These are phyloP conservation scores for Haplosporangium sp. DNA, from an alignment of 371 early-diverging fungal genomes.

Conservation along the genomic window DNA sequence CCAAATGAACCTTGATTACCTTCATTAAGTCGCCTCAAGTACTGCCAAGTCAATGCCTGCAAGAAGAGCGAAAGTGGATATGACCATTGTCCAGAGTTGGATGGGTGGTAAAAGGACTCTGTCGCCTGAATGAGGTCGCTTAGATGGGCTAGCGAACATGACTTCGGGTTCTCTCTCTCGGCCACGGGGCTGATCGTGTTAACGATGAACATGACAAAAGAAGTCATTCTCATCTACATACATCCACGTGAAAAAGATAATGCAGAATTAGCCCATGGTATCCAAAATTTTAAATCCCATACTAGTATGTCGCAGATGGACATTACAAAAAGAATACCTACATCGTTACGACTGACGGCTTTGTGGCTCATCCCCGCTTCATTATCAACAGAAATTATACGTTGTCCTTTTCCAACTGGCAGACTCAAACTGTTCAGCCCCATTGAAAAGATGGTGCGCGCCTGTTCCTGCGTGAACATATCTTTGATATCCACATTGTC, in stretches of 20 bases:
- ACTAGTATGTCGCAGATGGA: neutral
- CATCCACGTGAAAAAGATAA: too few species aligned
- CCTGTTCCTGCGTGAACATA: conserved; percentile 75
- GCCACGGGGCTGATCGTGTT: conserved; percentile 68
- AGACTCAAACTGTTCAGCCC: conserved; percentile 79
- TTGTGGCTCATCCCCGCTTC: conserved; percentile 36
- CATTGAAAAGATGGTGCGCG: conserved; percentile 73
- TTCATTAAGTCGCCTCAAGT: conserved; percentile 73
- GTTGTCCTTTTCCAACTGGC: conserved; percentile 79
- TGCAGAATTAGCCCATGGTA: too few species aligned
- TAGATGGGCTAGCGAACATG: conserved; percentile 69
- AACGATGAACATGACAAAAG: conserved; percentile 81
- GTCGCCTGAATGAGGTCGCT: conserved; percentile 82
- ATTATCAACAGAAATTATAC: conserved; percentile 49
- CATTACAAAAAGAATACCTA: conserved; percentile 1
- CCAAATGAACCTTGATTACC: conserved; percentile 29
- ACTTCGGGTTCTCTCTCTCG: conserved; percentile 32
- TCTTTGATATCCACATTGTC: conserved; percentile 39
- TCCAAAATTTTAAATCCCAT: too few species aligned
- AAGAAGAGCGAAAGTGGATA: conserved; percentile 71
- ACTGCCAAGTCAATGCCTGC: conserved; percentile 68
- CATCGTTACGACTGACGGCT: conserved; percentile 38
- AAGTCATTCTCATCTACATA: conserved; percentile 36
- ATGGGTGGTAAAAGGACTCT: conserved; percentile 91
- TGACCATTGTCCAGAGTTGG: conserved; percentile 88